phyloP scores from a whole-genome alignment of 2,329 filamentous ascomycete genomes.

The Fusarium mundagurra region DNA sequence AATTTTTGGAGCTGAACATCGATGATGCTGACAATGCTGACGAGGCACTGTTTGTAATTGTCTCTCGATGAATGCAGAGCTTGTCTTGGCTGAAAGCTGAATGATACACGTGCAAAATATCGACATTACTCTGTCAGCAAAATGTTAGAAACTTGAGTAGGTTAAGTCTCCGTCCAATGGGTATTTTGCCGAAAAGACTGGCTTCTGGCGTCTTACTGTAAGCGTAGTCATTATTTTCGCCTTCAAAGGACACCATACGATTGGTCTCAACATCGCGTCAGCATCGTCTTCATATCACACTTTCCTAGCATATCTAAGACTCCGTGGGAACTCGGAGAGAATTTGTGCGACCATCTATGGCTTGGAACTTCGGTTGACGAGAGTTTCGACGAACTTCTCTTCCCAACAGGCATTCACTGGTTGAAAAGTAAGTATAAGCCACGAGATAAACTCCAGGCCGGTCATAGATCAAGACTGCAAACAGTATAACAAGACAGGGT shows the following conservation, averaged over 20 bases:
- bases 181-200: neutral
- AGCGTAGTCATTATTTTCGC: neutral
- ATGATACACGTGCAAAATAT: accelerated
- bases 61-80: accelerated
- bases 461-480: accelerated
- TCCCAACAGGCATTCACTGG: neutral
- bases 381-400: accelerated
- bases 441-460: neutral
- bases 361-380: neutral
- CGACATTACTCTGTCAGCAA: no score
- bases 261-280: neutral
- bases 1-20: neutral
- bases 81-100: accelerated
- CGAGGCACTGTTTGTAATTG: neutral
- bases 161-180: no score
- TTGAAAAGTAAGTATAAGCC: neutral
- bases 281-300: neutral
- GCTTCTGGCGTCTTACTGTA: neutral
- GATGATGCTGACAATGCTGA: neutral
- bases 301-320: neutral
- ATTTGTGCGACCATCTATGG: accelerated
- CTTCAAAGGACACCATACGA: no score
- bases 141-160: accelerated
- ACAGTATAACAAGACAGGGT: accelerated
- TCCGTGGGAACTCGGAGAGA: neutral